Base-by-base conservation (phyloP, 2,329 filamentous ascomycete species). In the Huntiella abstrusa region DNA sequence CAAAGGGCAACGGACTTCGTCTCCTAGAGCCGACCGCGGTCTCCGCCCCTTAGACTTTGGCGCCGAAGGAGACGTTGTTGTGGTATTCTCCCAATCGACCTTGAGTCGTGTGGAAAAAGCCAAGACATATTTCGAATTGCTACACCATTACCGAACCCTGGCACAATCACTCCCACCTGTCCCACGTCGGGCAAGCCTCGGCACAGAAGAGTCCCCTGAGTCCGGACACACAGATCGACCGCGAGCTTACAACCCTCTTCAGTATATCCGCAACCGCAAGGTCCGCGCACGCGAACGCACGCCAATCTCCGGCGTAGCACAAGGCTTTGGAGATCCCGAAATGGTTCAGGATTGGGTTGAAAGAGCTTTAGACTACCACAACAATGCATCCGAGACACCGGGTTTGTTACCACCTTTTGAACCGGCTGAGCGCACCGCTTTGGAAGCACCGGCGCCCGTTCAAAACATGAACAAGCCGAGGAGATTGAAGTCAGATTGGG, bases 211-310 rank as follows among this genome's bases (percentile, higher is more conserved):
- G 19, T 43, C 35, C 10, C 15, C 22, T n/a, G 36, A 52, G 45
- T 53, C 51, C 17, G 63, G 51, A 55, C 65, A 54, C 45, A 59
- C 49, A 50, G 59, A 46, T 59, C 51, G 43, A 63, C 54, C 49
- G 59, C 77, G 87, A 45, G 64, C 68, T 2, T 96, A 96, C 58
- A 94, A 98, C 58, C 91, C 88, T 4, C 63, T 98, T 17, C 91
- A 96, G 60, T 85, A 85, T 54, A 82, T 96, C 47, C 79, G 91
- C 15, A 96, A 98, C 57, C 74, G 88, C 41, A 88, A 87, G 58
- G 73, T 91, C 10, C 73, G 91, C 51, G 80, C 80, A 19, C 73
- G 87, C 12, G 83, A 92, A 61, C 74, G 83, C 36, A 78, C 73
- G 52, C 63, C 71, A 0, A 78, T 94, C 33, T 75, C 91, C 55